Base-by-base conservation (phyloP, 2,329 filamentous ascomycete genomes). In the Fusarium duplospermum region DNA sequence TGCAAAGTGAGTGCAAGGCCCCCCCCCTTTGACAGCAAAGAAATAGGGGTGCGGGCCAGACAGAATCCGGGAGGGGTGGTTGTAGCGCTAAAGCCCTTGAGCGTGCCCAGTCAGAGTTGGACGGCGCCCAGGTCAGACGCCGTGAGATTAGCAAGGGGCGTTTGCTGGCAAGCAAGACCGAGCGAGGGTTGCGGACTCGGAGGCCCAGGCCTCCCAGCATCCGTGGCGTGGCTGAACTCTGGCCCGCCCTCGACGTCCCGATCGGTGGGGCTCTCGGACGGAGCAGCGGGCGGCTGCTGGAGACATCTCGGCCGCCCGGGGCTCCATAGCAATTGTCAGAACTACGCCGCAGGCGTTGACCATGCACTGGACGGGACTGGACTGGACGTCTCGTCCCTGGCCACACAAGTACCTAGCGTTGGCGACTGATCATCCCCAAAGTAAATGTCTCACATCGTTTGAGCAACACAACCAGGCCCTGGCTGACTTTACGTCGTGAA, bases 221-320 rank as follows among this genome's bases (percentile, higher is more conserved):
- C 63, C 65, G 67, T 71, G 69, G 70, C 56, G 66, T 78, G 77
- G 76, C 77, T 79, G 77, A 79, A 79, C 76, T 75, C 66, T 79
- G 70, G 64, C 69, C 77, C 76, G 73, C 76, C 72, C 64, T 76
- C 64, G 62, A 64, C 69, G 70, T 75, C 71, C 77, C 77, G 77
- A 79, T 76, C 77, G 77, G 77, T 73, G 77, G 77, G 65, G 70
- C 71, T 62, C 42, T 78, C 67, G 75, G 77, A 67, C 76, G 77
- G 77, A 78, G 76, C 75, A 76, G 70, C 76, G 75, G 76, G 62
- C 72, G 73, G 66, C 64, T 66, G 56, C 70, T 77, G 67, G 67
- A 73, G 71, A 70, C 52, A 65, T 67, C 64, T 70, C 74, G 74
- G 73, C 74, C 67, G 71, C 68, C 72, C 70, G 76, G 71, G 65